A percentile compares a stretch with the other conserved stretches of the same genome.
phyloP scores from a whole-genome alignment of 2,329 filamentous ascomycete species.

The Aspergillus aculeatinus region DNA sequence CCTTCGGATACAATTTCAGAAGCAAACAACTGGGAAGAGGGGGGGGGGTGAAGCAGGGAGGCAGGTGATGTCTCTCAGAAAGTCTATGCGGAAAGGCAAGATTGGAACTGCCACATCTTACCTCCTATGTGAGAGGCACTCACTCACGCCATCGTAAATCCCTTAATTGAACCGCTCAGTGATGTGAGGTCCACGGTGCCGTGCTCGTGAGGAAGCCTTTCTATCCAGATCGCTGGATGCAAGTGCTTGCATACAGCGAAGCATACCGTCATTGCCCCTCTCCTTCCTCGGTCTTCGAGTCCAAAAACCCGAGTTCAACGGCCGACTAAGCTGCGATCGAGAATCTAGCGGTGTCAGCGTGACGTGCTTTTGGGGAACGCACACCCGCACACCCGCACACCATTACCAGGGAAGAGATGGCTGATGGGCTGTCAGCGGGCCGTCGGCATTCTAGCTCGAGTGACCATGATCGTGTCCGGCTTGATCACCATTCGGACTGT shows the following conservation, averaged over 20 bases:
- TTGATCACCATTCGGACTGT: slow-evolving; percentile 34
- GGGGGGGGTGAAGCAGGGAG: background rate
- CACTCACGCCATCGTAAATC: background rate
- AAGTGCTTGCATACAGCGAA: slow-evolving; percentile 1
- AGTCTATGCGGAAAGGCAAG: background rate
- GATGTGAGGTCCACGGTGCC: background rate
- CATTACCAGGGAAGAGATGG: background rate
- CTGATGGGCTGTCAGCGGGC: background rate
- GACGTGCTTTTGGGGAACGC: background rate
- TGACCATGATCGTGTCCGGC: slow-evolving; percentile 28
- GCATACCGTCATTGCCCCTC: slow-evolving; percentile 1
- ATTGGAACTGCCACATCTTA: background rate
- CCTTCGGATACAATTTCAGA: background rate
- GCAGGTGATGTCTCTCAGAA: background rate
- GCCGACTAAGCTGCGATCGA: background rate
- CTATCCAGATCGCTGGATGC: background rate
- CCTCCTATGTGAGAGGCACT: background rate
- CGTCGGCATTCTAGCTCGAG: slow-evolving; percentile 9
- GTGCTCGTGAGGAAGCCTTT: background rate
- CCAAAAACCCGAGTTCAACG: background rate
- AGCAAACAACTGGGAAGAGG: background rate
- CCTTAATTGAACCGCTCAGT: background rate
- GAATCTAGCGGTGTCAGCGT: slow-evolving; percentile 22
- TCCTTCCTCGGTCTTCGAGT: background rate
- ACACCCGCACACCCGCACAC: background rate